A percentile compares a stretch with the other conserved stretches of the same genome.
Evolutionary conservation across 371 early-diverging fungal genomes (phyloP).

Genomic region (Mortierella sp.): DNA sequence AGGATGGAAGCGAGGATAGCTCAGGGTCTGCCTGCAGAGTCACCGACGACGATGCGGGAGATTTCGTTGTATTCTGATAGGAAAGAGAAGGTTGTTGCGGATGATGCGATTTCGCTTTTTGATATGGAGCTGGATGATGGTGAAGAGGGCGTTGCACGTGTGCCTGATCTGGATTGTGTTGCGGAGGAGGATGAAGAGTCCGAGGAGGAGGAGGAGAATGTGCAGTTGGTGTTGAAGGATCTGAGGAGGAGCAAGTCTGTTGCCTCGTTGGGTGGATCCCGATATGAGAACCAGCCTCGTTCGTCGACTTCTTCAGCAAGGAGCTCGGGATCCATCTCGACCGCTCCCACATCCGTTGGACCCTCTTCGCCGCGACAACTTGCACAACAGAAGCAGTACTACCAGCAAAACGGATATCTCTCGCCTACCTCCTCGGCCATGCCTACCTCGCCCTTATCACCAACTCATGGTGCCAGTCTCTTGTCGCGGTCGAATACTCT

Average conservation of each 20-base stretch:
- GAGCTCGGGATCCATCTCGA: not conserved
- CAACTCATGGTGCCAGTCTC: constrained; percentile 13
- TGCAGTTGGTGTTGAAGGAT: constrained; percentile 35
- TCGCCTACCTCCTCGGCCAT: not conserved
- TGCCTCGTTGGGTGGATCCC: constrained; percentile 42
- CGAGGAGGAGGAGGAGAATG: constrained; percentile 44
- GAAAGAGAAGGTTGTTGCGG: constrained; percentile 51
- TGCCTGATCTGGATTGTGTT: constrained; percentile 37
- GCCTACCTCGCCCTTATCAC: constrained; percentile 2
- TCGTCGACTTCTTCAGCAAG: not conserved
- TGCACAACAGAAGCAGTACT: not conserved
- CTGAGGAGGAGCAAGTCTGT: constrained; percentile 46
- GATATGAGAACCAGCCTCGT: constrained; percentile 44
- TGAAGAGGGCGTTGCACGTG: constrained; percentile 22
- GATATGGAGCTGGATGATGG: constrained; percentile 47
- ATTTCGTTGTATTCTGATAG: constrained; percentile 48
- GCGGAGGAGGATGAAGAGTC: constrained; percentile 34
- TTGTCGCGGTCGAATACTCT: constrained; percentile 46
- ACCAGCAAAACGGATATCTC: not conserved
- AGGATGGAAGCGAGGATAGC: constrained; percentile 54
- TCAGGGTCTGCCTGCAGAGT: constrained; percentile 54
- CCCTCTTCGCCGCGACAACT: not conserved
- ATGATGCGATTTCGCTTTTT: constrained; percentile 51
- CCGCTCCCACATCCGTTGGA: not conserved
- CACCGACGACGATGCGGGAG: constrained; percentile 43